Percentiles rank a stretch among this genome's conserved stretches.
phyloP scores from a whole-genome alignment of 2,329 filamentous ascomycete genomes.

The Ophiostoma sp. region DNA sequence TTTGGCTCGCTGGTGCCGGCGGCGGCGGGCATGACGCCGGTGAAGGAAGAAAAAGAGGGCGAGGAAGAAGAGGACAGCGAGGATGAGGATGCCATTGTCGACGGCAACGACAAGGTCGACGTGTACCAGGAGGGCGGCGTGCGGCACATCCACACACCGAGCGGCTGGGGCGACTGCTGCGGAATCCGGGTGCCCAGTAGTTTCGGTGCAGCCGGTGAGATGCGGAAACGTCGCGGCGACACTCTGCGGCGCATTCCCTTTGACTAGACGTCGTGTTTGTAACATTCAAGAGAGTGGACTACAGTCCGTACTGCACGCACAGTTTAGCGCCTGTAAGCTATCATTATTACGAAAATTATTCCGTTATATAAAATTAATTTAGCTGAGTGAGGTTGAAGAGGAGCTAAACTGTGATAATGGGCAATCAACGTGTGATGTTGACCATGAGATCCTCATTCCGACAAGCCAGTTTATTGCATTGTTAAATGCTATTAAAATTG shows the following conservation, averaged over 20 bases:
- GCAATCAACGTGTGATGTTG: not conserved
- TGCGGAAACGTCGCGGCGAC: slow-evolving; percentile 65
- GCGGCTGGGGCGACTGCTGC: slow-evolving; percentile 90
- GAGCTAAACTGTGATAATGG: no score
- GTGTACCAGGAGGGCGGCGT: slow-evolving; percentile 59
- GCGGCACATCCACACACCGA: slow-evolving; percentile 65
- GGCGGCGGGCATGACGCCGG: slow-evolving; percentile 70
- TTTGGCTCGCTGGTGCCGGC: slow-evolving; percentile 84
- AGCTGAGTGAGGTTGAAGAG: not conserved
- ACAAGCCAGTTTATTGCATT: not conserved
- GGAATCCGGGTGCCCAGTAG: slow-evolving; percentile 96
- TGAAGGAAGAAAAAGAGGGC: slow-evolving; percentile 38
- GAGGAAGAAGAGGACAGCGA: slow-evolving; percentile 48
- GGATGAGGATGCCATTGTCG: slow-evolving; percentile 45
- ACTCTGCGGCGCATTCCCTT: slow-evolving; percentile 72
- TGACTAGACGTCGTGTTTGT: slow-evolving; percentile 48
- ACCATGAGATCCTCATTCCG: not conserved
- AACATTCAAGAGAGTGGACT: not conserved
- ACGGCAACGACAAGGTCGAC: slow-evolving; percentile 51
- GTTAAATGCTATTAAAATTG: not conserved
- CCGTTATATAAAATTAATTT: not conserved
- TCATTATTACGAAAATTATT: not conserved
- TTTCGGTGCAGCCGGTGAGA: slow-evolving; percentile 82
- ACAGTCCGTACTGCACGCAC: not conserved
- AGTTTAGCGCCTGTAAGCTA: not conserved